These are phyloP conservation scores for Mycena floridula DNA, from an alignment of 768 basidiomycete genomes.

Conservation along the genomic window DNA sequence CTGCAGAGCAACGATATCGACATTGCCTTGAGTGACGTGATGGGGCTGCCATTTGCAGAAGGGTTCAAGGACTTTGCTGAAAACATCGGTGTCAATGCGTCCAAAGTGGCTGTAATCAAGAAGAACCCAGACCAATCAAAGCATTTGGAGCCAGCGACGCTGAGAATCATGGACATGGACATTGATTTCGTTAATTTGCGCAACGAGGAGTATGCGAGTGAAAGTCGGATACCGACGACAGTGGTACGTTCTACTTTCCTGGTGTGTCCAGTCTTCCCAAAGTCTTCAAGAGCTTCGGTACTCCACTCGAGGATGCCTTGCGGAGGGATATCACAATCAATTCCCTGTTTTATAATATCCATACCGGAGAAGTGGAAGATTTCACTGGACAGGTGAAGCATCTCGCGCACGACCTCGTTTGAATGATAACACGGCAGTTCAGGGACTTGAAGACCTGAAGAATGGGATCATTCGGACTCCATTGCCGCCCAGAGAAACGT, in stretches of 20 bases:
- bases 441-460: slow-evolving; percentile 84
- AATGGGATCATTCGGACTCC: slow-evolving; percentile 84
- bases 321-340: slow-evolving; percentile 95
- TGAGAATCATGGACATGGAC: slow-evolving; percentile 72
- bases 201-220: slow-evolving; percentile 83
- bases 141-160: slow-evolving; percentile 92
- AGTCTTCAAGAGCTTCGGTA: slow-evolving; percentile 71
- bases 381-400: slow-evolving; percentile 62
- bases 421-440: neutral
- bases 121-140: slow-evolving; percentile 97
- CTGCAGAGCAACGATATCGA: slow-evolving; percentile 88
- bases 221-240: slow-evolving; percentile 83
- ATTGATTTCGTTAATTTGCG: slow-evolving; percentile 93
- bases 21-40: slow-evolving; percentile 83
- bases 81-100: slow-evolving; percentile 44
- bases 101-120: slow-evolving; percentile 75
- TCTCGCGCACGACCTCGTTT: too few species aligned
- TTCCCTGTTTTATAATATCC: slow-evolving; percentile 92
- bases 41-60: slow-evolving; percentile 85
- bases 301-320: slow-evolving; percentile 85
- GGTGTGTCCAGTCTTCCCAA: neutral
- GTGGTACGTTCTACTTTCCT: slow-evolving; percentile 57
- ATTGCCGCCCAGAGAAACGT: slow-evolving; percentile 79
- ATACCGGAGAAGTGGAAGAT: slow-evolving; percentile 82
- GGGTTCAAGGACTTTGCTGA: slow-evolving; percentile 61